These are phyloP conservation scores for Suhomyces pyralidae DNA, from an alignment of 805 yeast genomes.

Conservation along the genomic window DNA sequence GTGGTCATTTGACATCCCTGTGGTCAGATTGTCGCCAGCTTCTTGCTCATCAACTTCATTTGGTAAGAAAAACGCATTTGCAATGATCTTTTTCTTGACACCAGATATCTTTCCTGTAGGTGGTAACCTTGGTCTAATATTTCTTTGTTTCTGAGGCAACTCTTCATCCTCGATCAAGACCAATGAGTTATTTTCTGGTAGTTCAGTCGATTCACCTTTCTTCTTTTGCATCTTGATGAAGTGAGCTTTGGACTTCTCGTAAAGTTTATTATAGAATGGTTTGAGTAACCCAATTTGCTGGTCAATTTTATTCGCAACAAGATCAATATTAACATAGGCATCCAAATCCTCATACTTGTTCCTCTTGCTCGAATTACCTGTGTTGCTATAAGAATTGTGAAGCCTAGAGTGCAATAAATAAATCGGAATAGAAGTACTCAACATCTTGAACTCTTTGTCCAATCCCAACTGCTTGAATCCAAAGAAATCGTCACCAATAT, in stretches of 20 bases:
- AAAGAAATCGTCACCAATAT: conserved; percentile 95
- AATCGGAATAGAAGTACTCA: conserved; percentile 83
- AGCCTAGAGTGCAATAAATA: conserved; percentile 79
- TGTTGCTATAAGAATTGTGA: conserved; percentile 50
- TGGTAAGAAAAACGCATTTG: conserved; percentile 54
- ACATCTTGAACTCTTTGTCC: conserved; percentile 84
- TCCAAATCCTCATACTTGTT: conserved; percentile 65
- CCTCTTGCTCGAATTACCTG: conserved; percentile 46
- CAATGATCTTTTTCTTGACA: conserved; percentile 59
- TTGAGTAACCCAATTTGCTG: conserved; percentile 55
- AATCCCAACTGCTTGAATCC: conserved; percentile 93
- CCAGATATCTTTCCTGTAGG: conserved; percentile 83
- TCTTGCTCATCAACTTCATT: conserved; percentile 19
- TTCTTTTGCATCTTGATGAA: conserved; percentile 38
- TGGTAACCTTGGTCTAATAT: conserved; percentile 75
- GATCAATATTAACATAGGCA: conserved; percentile 49
- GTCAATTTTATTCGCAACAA: conserved; percentile 51
- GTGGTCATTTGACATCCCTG: not conserved
- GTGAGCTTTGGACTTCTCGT: conserved; percentile 43
- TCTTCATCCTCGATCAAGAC: conserved; percentile 73
- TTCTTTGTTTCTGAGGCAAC: conserved; percentile 73
- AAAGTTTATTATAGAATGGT: conserved; percentile 47
- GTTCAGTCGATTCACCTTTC: conserved; percentile 37
- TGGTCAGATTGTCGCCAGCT: not conserved
- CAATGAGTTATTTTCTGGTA: conserved; percentile 40